Evolutionary conservation across 2,329 filamentous ascomycete genomes (phyloP).

Genomic region (Beauveria caledonica): DNA sequence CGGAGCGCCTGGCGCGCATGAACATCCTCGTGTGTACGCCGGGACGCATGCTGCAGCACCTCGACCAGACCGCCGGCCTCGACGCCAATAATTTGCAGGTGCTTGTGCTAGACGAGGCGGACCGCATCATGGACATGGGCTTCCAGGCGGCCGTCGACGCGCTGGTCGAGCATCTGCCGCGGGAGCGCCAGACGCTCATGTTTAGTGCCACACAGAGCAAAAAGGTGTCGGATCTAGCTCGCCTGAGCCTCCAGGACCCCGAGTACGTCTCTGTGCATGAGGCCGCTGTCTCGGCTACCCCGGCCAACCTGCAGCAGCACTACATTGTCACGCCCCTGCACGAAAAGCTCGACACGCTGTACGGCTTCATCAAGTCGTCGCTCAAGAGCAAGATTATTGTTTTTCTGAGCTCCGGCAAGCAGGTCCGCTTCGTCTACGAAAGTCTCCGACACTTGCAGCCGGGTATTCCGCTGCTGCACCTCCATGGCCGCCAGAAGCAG

Average conservation of each 20-base stretch:
- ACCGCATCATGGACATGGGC: conserved; percentile 96
- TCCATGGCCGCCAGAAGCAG: conserved; percentile 92
- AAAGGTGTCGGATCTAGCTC: conserved; percentile 82
- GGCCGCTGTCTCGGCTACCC: conserved; percentile 69
- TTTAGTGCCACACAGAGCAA: conserved; percentile 97
- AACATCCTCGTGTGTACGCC: conserved; percentile 96
- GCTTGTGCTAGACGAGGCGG: conserved; percentile 89
- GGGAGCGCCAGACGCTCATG: conserved; percentile 78
- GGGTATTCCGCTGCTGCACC: conserved; percentile 83
- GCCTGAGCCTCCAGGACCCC: conserved; percentile 79
- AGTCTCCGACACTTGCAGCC: conserved; percentile 88
- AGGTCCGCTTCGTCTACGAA: conserved; percentile 94
- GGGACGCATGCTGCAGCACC: conserved; percentile 87
- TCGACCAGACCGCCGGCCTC: conserved; percentile 87
- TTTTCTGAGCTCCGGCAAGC: conserved; percentile 90
- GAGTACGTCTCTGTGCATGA: conserved; percentile 96
- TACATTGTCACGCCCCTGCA: conserved; percentile 80
- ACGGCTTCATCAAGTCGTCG: conserved; percentile 84
- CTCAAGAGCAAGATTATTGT: conserved; percentile 92
- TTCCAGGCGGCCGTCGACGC: conserved; percentile 88
- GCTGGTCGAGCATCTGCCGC: conserved; percentile 83
- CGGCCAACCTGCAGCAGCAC: conserved; percentile 77
- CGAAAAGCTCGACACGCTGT: conserved; percentile 86
- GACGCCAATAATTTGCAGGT: conserved; percentile 88
- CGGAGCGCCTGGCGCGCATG: conserved; percentile 79